Percentiles rank a stretch among this genome's conserved stretches.
Evolutionary conservation across 345 rosid species (phyloP).

Genomic region (Theobroma cacao): DNA sequence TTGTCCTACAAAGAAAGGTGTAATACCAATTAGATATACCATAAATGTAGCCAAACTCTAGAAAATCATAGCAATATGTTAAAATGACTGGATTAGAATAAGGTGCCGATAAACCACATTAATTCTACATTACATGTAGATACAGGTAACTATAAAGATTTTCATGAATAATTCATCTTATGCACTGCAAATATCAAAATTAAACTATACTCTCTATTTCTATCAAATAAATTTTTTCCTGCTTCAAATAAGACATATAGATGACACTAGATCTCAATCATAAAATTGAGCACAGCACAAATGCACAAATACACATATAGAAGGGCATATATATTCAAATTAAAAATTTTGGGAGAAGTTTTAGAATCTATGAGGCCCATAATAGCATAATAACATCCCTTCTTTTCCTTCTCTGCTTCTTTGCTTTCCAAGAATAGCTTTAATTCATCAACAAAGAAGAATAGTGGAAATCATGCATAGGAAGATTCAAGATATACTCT

Average conservation of each 20-base stretch:
- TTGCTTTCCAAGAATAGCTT: background rate
- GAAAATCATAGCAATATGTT: background rate
- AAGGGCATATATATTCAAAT: background rate
- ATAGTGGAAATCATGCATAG: background rate
- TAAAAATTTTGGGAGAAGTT: background rate
- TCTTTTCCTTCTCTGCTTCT: background rate
- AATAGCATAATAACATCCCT: background rate
- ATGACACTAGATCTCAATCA: background rate
- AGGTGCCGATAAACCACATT: background rate
- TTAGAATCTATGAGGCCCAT: background rate
- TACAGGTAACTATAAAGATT: background rate
- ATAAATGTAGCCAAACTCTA: background rate
- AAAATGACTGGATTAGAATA: background rate
- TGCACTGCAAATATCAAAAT: background rate
- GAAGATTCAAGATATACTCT: background rate
- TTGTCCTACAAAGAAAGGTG: constrained; percentile 59
- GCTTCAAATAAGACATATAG: no score
- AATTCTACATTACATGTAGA: background rate
- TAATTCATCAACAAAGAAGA: background rate
- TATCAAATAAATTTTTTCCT: background rate
- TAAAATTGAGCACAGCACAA: background rate
- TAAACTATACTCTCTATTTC: background rate
- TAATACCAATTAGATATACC: constrained; percentile 1
- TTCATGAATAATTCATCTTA: background rate
- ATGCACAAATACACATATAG: background rate